Evolutionary conservation across 495 filamentous ascomycete species (phyloP).

Genomic region (Penicillium dipodomyicola): DNA sequence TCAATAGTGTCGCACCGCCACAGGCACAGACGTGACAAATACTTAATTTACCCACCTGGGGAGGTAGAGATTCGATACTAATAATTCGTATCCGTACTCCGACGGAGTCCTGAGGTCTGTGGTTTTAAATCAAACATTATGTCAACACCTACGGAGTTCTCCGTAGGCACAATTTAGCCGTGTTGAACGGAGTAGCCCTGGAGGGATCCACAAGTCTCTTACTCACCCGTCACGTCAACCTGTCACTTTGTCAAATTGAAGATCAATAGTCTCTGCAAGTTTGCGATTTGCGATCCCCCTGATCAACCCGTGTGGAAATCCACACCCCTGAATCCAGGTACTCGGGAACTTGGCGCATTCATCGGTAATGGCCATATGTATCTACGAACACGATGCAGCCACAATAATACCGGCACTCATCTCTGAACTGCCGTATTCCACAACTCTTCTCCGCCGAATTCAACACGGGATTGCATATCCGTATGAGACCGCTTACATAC

Average conservation of each 20-base stretch:
- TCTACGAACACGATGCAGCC: slow-evolving; percentile 41
- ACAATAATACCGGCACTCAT: slow-evolving; percentile 44
- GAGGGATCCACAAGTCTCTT: background rate
- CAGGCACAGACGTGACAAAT: slow-evolving; percentile 32
- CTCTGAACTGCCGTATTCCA: slow-evolving; percentile 53
- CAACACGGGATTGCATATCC: slow-evolving; percentile 48
- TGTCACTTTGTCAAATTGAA: slow-evolving; percentile 12
- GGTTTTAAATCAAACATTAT: too few relatives aligned
- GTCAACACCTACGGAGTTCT: too few relatives aligned
- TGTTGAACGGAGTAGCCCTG: too few relatives aligned
- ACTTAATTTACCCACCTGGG: background rate
- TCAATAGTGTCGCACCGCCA: slow-evolving; percentile 34
- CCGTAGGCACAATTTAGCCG: too few relatives aligned
- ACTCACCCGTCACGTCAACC: slow-evolving; percentile 13
- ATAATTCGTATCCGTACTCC: too few relatives aligned
- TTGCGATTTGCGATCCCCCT: background rate
- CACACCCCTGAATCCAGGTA: slow-evolving; percentile 13
- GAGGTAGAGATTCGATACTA: background rate
- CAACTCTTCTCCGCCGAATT: slow-evolving; percentile 56
- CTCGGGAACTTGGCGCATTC: slow-evolving; percentile 3
- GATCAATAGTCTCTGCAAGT: slow-evolving; percentile 10
- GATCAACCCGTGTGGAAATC: background rate
- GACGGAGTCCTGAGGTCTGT: too few relatives aligned
- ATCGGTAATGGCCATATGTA: slow-evolving; percentile 4
- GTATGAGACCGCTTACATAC: slow-evolving; percentile 40